A percentile compares a stretch with the other conserved stretches of the same genome.
phyloP scores from a whole-genome alignment of 768 basidiomycete genomes.

The Mycena rosella region DNA sequence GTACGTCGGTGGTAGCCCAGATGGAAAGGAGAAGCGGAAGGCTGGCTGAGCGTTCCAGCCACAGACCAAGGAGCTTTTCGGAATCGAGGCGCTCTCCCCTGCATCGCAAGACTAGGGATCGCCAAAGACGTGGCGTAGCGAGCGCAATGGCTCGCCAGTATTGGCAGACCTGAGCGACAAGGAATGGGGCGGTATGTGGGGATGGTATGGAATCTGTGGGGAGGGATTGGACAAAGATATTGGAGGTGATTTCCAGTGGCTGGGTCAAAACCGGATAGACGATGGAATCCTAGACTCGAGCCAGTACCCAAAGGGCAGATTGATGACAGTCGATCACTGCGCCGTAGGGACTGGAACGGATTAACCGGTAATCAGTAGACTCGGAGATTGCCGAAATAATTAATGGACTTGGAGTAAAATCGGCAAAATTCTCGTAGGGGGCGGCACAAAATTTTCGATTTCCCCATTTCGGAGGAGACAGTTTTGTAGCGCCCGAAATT shows the following conservation, averaged over 20 bases:
- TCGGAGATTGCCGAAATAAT: no score
- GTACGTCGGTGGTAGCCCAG: background rate
- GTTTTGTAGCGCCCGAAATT: background rate
- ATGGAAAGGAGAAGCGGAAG: constrained; percentile 3
- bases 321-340: no score
- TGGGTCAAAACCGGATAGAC: constrained; percentile 12
- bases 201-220: background rate
- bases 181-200: background rate
- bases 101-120: background rate
- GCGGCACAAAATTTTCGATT: no score
- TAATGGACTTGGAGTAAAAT: no score
- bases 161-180: constrained; percentile 3
- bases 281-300: constrained; percentile 9
- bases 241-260: constrained; percentile 5
- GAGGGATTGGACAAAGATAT: constrained; percentile 1
- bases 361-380: no score
- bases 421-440: no score
- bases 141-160: constrained; percentile 5
- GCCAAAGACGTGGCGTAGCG: constrained; percentile 12
- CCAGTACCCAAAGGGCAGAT: no score
- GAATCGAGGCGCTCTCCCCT: background rate
- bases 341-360: no score
- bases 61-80: constrained; percentile 1
- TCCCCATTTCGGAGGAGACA: background rate
- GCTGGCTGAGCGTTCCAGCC: background rate